phyloP scores from a whole-genome alignment of 192 early-diverging fungal genomes.

The Coemansia sp. region DNA sequence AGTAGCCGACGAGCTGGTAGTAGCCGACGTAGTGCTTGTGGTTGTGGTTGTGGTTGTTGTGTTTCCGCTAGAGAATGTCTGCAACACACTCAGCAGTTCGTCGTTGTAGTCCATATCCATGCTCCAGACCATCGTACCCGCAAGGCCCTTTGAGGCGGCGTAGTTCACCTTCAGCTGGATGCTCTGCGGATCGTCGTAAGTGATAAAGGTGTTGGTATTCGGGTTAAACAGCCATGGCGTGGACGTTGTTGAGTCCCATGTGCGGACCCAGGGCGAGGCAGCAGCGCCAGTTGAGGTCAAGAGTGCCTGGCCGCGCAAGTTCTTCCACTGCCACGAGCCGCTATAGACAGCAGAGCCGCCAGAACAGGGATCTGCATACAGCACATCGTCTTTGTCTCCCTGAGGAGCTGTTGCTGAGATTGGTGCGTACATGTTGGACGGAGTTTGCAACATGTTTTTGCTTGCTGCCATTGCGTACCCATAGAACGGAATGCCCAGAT shows the following conservation, averaged over 20 bases:
- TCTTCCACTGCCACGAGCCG: conserved; percentile 61
- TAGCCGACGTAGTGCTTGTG: neutral
- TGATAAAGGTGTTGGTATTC: conserved; percentile 55
- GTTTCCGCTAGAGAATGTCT: neutral
- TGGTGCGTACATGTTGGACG: conserved; percentile 11
- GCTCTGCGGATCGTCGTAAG: conserved; percentile 66
- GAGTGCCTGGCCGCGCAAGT: conserved; percentile 57
- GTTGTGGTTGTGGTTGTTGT: conserved; percentile 5
- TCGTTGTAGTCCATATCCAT: conserved; percentile 60
- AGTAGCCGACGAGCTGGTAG: neutral
- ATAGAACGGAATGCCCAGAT: conserved; percentile 59
- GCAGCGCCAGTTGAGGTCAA: conserved; percentile 12
- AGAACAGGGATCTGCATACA: conserved; percentile 54
- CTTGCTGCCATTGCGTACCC: conserved; percentile 34
- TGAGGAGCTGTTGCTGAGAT: conserved; percentile 31
- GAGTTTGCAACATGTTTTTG: conserved; percentile 9
- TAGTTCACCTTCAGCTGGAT: conserved; percentile 58
- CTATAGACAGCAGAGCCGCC: conserved; percentile 42
- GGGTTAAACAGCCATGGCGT: conserved; percentile 73
- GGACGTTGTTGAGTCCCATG: conserved; percentile 56
- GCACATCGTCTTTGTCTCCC: conserved; percentile 55
- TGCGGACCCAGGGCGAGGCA: conserved; percentile 56
- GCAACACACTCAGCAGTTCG: conserved; percentile 51
- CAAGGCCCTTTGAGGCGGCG: conserved; percentile 55
- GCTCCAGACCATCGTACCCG: conserved; percentile 68